Evolutionary conservation across 2,329 filamentous ascomycete species (phyloP).

Genomic region (Penicillium glabrum): DNA sequence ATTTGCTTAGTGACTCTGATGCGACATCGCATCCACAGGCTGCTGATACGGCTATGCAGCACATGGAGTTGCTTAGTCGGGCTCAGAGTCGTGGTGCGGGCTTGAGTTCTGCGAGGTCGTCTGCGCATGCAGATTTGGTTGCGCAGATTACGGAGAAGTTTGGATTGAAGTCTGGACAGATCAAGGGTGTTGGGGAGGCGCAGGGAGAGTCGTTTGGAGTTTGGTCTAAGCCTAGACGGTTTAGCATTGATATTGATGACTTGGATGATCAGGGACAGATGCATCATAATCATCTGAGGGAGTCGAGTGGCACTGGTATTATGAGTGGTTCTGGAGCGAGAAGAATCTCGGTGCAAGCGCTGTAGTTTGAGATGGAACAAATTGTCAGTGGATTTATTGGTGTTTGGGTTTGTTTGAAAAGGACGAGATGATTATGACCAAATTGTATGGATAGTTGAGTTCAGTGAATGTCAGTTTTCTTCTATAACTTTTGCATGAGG

Average conservation of each 20-base stretch:
- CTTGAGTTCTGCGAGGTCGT: conserved; percentile 13
- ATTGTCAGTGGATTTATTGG: conserved; percentile 1
- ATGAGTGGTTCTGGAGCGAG: conserved; percentile 26
- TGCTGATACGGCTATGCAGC: conserved; percentile 28
- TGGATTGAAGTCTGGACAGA: conserved; percentile 23
- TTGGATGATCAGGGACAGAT: conserved; percentile 22
- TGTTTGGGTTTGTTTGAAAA: neutral
- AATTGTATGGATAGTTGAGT: neutral
- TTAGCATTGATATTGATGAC: conserved; percentile 35
- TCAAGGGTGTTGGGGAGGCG: conserved; percentile 18
- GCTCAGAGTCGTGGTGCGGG: conserved; percentile 24
- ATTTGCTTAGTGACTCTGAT: conserved; percentile 28
- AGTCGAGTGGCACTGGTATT: conserved; percentile 29
- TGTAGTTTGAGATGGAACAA: conserved; percentile 8
- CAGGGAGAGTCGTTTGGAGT: conserved; percentile 27
- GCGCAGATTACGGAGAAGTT: conserved; percentile 30
- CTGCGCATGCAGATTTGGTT: conserved; percentile 26
- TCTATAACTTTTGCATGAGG: neutral
- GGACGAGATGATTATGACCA: neutral
- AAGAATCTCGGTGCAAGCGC: conserved; percentile 26
- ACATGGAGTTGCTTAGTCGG: conserved; percentile 31
- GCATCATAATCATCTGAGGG: conserved; percentile 32
- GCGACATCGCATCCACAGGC: conserved; percentile 19
- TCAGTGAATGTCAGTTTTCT: neutral
- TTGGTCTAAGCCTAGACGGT: conserved; percentile 34